Evolutionary conservation across 1,139 yeast genomes (phyloP).

Genomic region (Taphrina wiesneri): DNA sequence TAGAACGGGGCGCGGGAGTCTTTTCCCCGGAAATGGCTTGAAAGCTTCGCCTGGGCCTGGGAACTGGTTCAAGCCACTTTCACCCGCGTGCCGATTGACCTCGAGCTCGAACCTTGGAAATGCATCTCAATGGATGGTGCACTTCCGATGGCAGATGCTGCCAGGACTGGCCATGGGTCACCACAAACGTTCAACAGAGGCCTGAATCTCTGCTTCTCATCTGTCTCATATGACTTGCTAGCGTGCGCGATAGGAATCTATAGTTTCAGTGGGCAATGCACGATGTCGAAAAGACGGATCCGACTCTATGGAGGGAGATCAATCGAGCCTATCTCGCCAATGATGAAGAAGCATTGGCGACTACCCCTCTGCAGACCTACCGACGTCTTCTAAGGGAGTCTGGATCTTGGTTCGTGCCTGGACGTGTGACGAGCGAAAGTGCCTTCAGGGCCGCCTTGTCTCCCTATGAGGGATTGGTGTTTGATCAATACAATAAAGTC

Average conservation of each 20-base stretch:
- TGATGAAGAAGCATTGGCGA: not conserved
- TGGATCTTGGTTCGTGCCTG: constrained; percentile 22
- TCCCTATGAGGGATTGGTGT: constrained; percentile 6
- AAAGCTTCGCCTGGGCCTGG: too few relatives aligned
- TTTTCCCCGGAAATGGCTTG: not conserved
- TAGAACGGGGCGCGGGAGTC: not conserved
- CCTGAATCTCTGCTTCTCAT: not conserved
- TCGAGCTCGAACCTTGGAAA: too few relatives aligned
- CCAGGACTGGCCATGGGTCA: too few relatives aligned
- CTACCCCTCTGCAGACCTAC: not conserved
- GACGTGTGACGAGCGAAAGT: not conserved
- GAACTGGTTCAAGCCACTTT: not conserved
- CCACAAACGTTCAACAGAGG: too few relatives aligned
- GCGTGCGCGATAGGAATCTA: too few relatives aligned
- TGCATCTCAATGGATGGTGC: too few relatives aligned
- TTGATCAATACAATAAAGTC: constrained; percentile 18
- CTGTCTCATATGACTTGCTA: too few relatives aligned
- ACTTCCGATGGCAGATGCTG: too few relatives aligned
- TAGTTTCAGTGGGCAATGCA: too few relatives aligned
- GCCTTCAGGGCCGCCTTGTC: constrained; percentile 12
- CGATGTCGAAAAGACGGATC: not conserved
- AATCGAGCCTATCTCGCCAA: constrained; percentile 3
- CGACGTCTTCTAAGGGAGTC: constrained; percentile 5
- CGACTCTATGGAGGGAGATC: constrained; percentile 1
- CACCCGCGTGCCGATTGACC: too few relatives aligned